Evolutionary conservation across 2,329 filamentous ascomycete genomes (phyloP), one percentile per base, ranked within the genome.

Genomic region (Xylariales sp.): DNA sequence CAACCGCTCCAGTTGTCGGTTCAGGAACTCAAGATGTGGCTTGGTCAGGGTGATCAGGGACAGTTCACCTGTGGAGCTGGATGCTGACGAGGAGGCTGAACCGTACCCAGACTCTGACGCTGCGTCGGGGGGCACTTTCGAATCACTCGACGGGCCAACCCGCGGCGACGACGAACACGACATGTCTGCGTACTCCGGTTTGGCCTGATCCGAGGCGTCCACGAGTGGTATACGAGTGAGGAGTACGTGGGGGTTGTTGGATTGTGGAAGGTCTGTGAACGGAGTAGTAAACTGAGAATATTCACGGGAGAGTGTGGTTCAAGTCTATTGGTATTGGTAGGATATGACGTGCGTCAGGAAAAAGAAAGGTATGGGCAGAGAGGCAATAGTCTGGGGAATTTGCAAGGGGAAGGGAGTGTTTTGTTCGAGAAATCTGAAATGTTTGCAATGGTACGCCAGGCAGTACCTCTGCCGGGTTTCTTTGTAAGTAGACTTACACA

Each of bases 21-120:
- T 98, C 62, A 98, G 76, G 65, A 91, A 91, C 56, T 87, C 84
- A 53, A 97, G 74, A 64, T 98, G 91, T 49, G 84, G 78, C 62
- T 85, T 85, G 51, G 88, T 91, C 71, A 98, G 88, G 64, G 84
- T 81, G 56, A 97, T 76, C 46, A 87, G 79, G 11, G 90, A 86
- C 15, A 91, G 73, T 50, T 70, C 71, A 39, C 71, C 69, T 31
- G 76, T 70, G 53, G 77, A 84, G 24, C 79, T 82, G 38, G 74
- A 72, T 31, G 77, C 84, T 63, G 67, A 82, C 56, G 64, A 76
- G 56, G 61, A 53, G 20, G 59, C 65, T 66, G 86, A 83, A 57
- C 81, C 87, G 70, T 96, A 96, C 49, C 91, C 91, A 25, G 91
- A 96, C 66, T 95, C 88, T 47, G 74, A 62, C 31, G 75, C 72